Conservation (phyloP, 305 asterid species). For the Fraxinus sp. region DNA sequence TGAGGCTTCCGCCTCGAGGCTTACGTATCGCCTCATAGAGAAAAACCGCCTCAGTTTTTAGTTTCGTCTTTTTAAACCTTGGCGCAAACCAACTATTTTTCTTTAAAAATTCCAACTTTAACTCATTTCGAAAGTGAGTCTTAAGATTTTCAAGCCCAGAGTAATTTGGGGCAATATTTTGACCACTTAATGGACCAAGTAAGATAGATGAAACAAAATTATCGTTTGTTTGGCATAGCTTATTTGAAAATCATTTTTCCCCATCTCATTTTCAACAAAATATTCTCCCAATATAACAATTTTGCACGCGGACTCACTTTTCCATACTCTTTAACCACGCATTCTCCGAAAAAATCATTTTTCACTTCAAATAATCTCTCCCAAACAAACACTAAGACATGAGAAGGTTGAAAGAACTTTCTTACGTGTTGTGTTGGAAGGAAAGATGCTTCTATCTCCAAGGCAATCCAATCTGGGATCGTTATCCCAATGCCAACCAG, state of each 20-base stretch:
- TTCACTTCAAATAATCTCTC: not conserved
- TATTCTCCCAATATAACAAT: not conserved
- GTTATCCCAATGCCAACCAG: slow-evolving; percentile 78
- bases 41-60: too few species aligned
- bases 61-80: too few species aligned
- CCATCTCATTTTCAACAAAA: not conserved
- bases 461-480: slow-evolving; percentile 87
- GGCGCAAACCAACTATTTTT: not conserved
- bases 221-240: not conserved
- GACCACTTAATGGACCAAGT: not conserved
- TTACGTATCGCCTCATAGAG: too few species aligned
- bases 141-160: not conserved
- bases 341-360: not conserved
- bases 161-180: not conserved
- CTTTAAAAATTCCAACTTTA: not conserved
- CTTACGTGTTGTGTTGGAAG: slow-evolving; percentile 58
- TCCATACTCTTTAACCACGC: not conserved
- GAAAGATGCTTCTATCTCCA: slow-evolving; percentile 82
- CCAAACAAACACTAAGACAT: not conserved
- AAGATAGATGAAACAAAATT: slow-evolving; percentile 9
- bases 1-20: too few species aligned
- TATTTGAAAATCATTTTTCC: not conserved
- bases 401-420: slow-evolving; percentile 27
- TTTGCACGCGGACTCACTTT: not conserved
- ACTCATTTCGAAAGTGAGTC: not conserved